Evolutionary conservation across 2,329 filamentous ascomycete genomes (phyloP).

Genomic region (Epichloe glyceriae): DNA sequence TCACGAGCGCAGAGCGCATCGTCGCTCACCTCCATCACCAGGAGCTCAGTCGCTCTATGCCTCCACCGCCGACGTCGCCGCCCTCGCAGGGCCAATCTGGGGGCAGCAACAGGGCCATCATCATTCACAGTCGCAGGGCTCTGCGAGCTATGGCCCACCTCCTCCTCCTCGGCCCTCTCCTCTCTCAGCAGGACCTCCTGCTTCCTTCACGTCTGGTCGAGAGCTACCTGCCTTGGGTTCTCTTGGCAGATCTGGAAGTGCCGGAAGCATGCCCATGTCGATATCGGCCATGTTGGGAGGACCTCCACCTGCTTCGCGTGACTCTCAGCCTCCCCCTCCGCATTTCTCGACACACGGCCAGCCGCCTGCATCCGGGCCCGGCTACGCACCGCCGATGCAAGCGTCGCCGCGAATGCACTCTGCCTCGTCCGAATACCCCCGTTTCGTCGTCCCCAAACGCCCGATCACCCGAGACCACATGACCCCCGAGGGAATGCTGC

Average conservation of each 20-base stretch:
- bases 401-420: constrained; percentile 44
- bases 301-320: constrained; percentile 30
- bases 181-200: constrained; percentile 29
- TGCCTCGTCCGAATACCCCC: constrained; percentile 45
- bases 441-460: constrained; percentile 57
- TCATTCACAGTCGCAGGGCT: constrained; percentile 20
- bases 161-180: constrained; percentile 32
- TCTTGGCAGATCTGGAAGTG: constrained; percentile 32
- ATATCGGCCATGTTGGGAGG: constrained; percentile 48
- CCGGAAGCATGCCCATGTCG: constrained; percentile 43
- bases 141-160: constrained; percentile 30
- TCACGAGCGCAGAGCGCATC: constrained; percentile 32
- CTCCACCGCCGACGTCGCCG: constrained; percentile 30
- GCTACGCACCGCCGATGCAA: constrained; percentile 36
- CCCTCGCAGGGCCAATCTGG: constrained; percentile 21
- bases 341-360: constrained; percentile 31
- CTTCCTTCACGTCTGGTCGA: constrained; percentile 35
- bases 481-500: constrained; percentile 31
- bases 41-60: constrained; percentile 29
- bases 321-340: constrained; percentile 22
- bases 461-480: constrained; percentile 51
- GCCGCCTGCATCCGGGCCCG: constrained; percentile 28
- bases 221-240: constrained; percentile 39
- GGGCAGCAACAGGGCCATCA: constrained; percentile 14
- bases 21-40: constrained; percentile 27